Evolutionary conservation across 345 rosid genomes (phyloP).

Genomic region (Rubroshorea leprosula): DNA sequence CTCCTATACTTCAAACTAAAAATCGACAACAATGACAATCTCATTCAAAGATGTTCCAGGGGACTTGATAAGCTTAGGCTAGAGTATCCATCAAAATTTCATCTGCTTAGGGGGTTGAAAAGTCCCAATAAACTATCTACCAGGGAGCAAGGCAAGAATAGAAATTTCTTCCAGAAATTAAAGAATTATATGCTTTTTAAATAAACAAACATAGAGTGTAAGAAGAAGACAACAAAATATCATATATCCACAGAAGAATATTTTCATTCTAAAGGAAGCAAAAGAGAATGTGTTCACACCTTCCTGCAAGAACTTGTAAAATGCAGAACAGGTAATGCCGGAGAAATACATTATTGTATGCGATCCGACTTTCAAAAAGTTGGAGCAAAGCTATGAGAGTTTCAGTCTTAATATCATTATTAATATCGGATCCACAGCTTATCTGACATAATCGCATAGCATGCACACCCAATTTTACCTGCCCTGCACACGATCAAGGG

Average conservation of each 20-base stretch:
- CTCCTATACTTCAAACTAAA: too few species aligned
- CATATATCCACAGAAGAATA: background rate
- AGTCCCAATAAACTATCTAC: too few species aligned
- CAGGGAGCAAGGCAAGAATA: too few species aligned
- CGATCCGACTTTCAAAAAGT: slow-evolving; percentile 61
- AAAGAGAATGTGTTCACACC: slow-evolving; percentile 37
- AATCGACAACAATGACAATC: background rate
- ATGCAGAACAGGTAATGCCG: slow-evolving; percentile 84
- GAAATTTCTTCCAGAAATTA: too few species aligned
- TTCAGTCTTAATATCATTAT: slow-evolving; percentile 36
- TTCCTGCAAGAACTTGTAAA: slow-evolving; percentile 75
- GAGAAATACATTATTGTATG: slow-evolving; percentile 69
- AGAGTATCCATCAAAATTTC: too few species aligned
- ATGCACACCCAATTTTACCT: slow-evolving; percentile 69
- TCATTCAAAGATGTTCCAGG: too few species aligned
- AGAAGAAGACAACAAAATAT: background rate
- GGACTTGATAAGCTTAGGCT: too few species aligned
- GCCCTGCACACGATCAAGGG: slow-evolving; percentile 70
- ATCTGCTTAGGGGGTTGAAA: too few species aligned
- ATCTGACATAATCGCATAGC: slow-evolving; percentile 77
- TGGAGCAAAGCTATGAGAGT: slow-evolving; percentile 62
- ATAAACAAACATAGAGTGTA: too few species aligned
- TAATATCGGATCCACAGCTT: slow-evolving; percentile 39
- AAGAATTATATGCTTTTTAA: too few species aligned
- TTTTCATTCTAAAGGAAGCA: slow-evolving; percentile 1